Percentiles rank a stretch among this genome's conserved stretches.
Conservation (phyloP, 1,139 yeast genomes). For the Geotrichum restrictum region DNA sequence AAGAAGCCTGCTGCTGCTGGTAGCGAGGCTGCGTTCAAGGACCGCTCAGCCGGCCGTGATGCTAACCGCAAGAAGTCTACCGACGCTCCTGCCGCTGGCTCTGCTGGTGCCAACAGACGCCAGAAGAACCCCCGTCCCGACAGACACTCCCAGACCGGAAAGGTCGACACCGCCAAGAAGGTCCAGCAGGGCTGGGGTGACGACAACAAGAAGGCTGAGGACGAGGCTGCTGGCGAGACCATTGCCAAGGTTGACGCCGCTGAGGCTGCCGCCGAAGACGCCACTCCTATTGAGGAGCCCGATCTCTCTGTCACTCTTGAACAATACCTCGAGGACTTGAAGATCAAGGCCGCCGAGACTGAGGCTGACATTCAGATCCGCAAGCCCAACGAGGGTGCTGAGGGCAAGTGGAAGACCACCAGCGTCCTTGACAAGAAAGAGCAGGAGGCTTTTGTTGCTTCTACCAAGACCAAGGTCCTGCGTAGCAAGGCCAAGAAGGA, state of each 20-base stretch:
- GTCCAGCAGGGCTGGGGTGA: conserved; percentile 84
- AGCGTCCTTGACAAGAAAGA: conserved; percentile 34
- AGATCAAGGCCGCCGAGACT: conserved; percentile 42
- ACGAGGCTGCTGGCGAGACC: conserved; percentile 59
- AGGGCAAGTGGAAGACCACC: conserved; percentile 47
- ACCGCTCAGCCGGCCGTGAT: conserved; percentile 57
- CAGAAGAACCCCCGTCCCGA: conserved; percentile 60
- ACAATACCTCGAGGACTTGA: conserved; percentile 66
- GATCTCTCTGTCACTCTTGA: conserved; percentile 54
- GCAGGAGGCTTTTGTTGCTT: conserved; percentile 48
- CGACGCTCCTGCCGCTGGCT: conserved; percentile 53
- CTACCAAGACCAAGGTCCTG: conserved; percentile 47
- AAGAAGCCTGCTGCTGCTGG: conserved; percentile 58
- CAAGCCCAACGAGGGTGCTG: conserved; percentile 59
- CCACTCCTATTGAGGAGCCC: conserved; percentile 38
- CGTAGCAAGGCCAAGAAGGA: conserved; percentile 60
- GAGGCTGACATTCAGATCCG: conserved; percentile 44
- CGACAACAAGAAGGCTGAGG: conserved; percentile 54
- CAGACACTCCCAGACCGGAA: conserved; percentile 81
- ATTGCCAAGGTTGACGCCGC: conserved; percentile 54
- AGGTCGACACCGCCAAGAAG: conserved; percentile 81
- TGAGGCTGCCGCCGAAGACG: conserved; percentile 40
- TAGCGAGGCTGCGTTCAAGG: conserved; percentile 85
- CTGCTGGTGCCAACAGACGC: conserved; percentile 42
- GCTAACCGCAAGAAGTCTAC: conserved; percentile 61